These are phyloP conservation scores for Endothia cerciana DNA, from an alignment of 2,329 filamentous ascomycete genomes.

Conservation along the genomic window DNA sequence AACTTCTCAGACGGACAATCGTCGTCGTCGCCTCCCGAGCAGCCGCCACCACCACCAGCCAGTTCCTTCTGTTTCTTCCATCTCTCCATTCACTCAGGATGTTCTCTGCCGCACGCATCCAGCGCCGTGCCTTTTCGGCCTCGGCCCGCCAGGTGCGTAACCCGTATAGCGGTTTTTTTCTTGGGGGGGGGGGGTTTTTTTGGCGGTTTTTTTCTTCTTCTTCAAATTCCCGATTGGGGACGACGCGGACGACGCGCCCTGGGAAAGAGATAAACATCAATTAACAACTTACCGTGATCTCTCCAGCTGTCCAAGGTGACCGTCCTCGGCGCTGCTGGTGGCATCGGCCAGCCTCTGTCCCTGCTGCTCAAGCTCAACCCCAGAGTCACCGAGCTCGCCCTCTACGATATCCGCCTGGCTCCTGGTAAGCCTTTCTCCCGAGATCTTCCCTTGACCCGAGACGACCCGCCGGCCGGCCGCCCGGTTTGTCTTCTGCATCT, in stretches of 20 bases:
- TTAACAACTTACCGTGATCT: slow-evolving; percentile 11
- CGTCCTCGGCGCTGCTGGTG: slow-evolving; percentile 94
- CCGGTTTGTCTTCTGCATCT: no score
- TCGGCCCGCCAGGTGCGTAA: slow-evolving; percentile 72
- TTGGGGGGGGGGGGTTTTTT: no score
- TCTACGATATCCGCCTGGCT: slow-evolving; percentile 95
- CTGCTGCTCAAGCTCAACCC: slow-evolving; percentile 99
- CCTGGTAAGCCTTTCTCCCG: slow-evolving; percentile 67
- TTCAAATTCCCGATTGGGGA: not conserved
- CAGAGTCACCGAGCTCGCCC: slow-evolving; percentile 86
- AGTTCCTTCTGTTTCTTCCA: slow-evolving; percentile 15
- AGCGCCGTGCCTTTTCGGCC: slow-evolving; percentile 81
- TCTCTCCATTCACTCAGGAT: slow-evolving; percentile 53
- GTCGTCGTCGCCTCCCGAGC: not conserved
- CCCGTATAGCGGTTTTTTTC: slow-evolving; percentile 8
- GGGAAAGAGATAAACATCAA: not conserved
- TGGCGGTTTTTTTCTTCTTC: not conserved
- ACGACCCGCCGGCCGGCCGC: no score
- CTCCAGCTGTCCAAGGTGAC: slow-evolving; percentile 91
- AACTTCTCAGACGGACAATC: not conserved
- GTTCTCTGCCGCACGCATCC: slow-evolving; percentile 73
- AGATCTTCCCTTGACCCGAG: slow-evolving; percentile 7
- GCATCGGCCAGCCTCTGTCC: slow-evolving; percentile 97
- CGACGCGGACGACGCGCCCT: not conserved
- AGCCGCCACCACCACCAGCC: slow-evolving; percentile 1